phyloP scores from a whole-genome alignment of 768 basidiomycete species.

The Suillus occidentalis region DNA sequence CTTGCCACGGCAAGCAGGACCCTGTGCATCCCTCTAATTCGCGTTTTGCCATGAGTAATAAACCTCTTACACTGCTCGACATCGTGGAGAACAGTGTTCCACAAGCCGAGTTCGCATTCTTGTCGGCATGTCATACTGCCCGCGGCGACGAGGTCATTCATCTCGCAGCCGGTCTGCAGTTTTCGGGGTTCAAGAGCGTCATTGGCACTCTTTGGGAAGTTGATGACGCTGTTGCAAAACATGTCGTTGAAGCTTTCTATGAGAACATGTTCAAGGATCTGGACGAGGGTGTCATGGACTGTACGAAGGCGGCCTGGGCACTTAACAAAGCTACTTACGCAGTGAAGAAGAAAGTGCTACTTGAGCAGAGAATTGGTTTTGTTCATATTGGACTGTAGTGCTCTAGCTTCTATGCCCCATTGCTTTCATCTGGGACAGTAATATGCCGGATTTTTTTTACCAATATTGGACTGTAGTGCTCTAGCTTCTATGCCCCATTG shows the following conservation, averaged over 20 bases:
- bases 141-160: conserved; percentile 22
- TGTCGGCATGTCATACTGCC: conserved; percentile 28
- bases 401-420: neutral
- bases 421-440: neutral
- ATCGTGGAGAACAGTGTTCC: conserved; percentile 13
- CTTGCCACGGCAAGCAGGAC: conserved; percentile 23
- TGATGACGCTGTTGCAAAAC: conserved; percentile 9
- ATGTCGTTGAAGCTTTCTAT: conserved; percentile 14
- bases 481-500: neutral
- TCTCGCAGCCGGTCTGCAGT: conserved; percentile 26
- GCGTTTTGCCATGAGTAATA: conserved; percentile 8
- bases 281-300: conserved; percentile 5
- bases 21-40: conserved; percentile 17
- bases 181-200: conserved; percentile 23
- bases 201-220: conserved; percentile 27
- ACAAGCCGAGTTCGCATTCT: conserved; percentile 12
- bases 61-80: conserved; percentile 6
- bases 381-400: conserved; percentile 15
- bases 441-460: neutral
- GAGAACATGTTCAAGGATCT: conserved; percentile 6
- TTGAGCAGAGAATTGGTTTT: conserved; percentile 14
- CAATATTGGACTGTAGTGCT: neutral
- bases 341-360: neutral
- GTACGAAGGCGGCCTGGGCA: conserved; percentile 10
- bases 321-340: conserved; percentile 11